Evolutionary conservation across 768 basidiomycete genomes (phyloP).

Genomic region (Dentipellis sp.): DNA sequence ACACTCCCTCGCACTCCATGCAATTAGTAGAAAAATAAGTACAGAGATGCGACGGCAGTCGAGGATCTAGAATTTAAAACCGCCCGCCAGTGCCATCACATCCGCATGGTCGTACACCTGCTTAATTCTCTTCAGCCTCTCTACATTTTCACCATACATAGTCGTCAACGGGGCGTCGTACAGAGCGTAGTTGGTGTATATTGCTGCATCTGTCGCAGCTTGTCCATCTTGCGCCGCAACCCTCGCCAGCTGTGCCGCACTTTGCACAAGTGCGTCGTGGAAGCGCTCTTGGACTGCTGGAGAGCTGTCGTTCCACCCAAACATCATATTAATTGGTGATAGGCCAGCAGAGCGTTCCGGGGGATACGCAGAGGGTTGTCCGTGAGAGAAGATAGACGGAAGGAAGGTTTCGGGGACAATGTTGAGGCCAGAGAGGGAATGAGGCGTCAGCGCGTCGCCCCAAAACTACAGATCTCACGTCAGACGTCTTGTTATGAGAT

Average conservation of each 20-base stretch:
- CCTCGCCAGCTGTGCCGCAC: conserved; percentile 30
- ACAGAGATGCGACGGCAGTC: no score
- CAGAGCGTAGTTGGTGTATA: conserved; percentile 57
- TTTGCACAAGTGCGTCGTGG: conserved; percentile 31
- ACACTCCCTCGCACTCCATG: no score
- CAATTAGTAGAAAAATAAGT: no score
- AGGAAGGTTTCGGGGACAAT: conserved; percentile 23
- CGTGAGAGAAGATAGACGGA: conserved; percentile 6
- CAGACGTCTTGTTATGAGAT: neutral
- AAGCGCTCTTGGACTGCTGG: conserved; percentile 28
- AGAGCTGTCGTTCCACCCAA: conserved; percentile 31
- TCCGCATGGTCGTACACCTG: conserved; percentile 41
- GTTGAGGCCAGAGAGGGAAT: conserved; percentile 29
- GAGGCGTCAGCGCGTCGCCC: conserved; percentile 27
- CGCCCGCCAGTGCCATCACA: conserved; percentile 61
- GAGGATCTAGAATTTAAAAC: conserved; percentile 33
- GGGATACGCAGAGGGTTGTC: conserved; percentile 9
- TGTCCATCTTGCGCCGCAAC: conserved; percentile 21
- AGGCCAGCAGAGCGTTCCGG: conserved; percentile 8
- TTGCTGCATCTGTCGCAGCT: neutral
- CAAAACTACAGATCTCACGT: conserved; percentile 28
- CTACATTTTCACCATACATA: conserved; percentile 44
- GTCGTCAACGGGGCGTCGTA: conserved; percentile 37
- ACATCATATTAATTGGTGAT: conserved; percentile 17
- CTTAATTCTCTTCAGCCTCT: conserved; percentile 31